Evolutionary conservation across 192 early-diverging fungal genomes (phyloP), one percentile per base, ranked within the genome.

Genomic region (Backusella liffmaniae): DNA sequence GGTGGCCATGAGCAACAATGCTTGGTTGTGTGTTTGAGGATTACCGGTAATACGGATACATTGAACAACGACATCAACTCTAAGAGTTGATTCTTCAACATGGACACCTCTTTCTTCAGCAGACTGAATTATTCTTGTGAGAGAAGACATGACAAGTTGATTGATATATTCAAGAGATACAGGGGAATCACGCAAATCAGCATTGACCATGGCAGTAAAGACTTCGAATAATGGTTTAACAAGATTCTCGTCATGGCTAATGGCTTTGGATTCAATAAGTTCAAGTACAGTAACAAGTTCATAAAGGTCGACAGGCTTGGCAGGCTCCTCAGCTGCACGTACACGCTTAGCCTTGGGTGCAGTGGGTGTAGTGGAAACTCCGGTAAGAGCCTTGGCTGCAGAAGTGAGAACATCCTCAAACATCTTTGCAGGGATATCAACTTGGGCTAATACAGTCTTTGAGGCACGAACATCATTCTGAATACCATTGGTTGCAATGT

Each of bases 21-120:
- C 86, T 67, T 91, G 89, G 87, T 96, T 98, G 83, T 96, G 95
- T 15, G 97, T 98, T 83, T 98, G 96, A 29, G 98, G 94, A 77
- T 97, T 98, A 56, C 91, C 88, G 32, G 97, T 95, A 36, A 90
- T 86, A 79, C 94, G 90, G 75, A 99, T 94, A 73, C 92, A 94
- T 74, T 91, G 91, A 39, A 99, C 95, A 51, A 98, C 86, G 44
- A 92, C 78, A 76, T 98, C 96, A 23, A 96, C 93, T 69, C 95
- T 92, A 32, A 98, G 81, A 23, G 84, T 81, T 62, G 86, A 84
- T 76, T 95, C 93, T 34, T 87, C 87, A 67, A 93, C 36, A n/a
- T 74, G 76, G 29, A 71, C 69, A 34, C 72, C 72, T 13, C 78
- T 79, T 26, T 46, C 83, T 35, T 78, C 81, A 32, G 77, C 79